Evolutionary conservation across 805 yeast species (phyloP).

Genomic region (Candida odintsovae): DNA sequence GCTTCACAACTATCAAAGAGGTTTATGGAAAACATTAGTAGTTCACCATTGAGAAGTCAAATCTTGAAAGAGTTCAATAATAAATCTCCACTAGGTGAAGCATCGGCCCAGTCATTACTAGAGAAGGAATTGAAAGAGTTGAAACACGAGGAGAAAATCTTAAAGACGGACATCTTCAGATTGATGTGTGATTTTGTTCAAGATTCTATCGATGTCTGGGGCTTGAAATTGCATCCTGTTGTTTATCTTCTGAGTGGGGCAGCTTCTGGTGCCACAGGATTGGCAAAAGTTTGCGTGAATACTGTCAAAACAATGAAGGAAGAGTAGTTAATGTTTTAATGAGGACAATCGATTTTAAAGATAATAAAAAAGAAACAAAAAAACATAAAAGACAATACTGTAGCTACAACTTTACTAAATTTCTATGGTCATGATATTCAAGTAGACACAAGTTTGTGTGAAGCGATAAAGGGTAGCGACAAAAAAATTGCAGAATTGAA

Average conservation of each 20-base stretch:
- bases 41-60: slow-evolving; percentile 25
- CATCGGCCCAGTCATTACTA: slow-evolving; percentile 6
- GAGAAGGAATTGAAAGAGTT: slow-evolving; percentile 27
- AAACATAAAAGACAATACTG: too few relatives aligned
- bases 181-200: slow-evolving; percentile 41
- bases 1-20: slow-evolving; percentile 41
- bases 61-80: slow-evolving; percentile 25
- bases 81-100: slow-evolving; percentile 12
- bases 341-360: not conserved
- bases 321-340: not conserved
- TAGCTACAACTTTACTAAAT: not conserved
- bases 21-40: slow-evolving; percentile 22
- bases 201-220: slow-evolving; percentile 41
- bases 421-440: not conserved
- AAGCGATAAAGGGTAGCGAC: not conserved
- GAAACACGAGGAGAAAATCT: slow-evolving; percentile 29
- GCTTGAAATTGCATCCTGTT: slow-evolving; percentile 24
- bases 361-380: too few relatives aligned
- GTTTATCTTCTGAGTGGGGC: slow-evolving; percentile 19
- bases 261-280: slow-evolving; percentile 20
- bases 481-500: not conserved
- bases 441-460: not conserved
- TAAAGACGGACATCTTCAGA: slow-evolving; percentile 36
- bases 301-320: slow-evolving; percentile 14
- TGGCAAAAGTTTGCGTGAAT: slow-evolving; percentile 22